Conservation (phyloP, 208 protist species). For the Leishmania mexicana region DNA sequence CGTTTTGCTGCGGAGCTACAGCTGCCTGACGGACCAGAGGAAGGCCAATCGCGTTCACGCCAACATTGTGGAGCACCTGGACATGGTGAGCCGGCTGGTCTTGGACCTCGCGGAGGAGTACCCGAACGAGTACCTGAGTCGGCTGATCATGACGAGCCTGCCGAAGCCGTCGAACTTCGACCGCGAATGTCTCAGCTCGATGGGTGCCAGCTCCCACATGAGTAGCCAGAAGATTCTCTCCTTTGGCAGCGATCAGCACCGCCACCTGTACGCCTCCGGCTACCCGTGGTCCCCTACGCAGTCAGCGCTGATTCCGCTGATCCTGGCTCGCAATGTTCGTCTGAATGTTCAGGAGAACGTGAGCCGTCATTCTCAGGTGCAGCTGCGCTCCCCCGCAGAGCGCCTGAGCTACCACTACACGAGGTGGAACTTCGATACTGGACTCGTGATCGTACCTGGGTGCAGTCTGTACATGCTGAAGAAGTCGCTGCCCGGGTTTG, state of each 20-base stretch:
- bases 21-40: conserved; percentile 9
- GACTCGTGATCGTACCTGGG: background rate
- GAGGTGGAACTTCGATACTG: background rate
- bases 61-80: conserved; percentile 23
- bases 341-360: conserved; percentile 2
- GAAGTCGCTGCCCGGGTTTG: conserved; percentile 2
- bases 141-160: background rate
- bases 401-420: conserved; percentile 3
- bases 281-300: background rate
- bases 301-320: conserved; percentile 7
- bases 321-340: background rate
- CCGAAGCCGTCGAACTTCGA: background rate
- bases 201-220: background rate
- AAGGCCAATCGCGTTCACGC: conserved; percentile 19
- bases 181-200: background rate
- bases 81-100: background rate
- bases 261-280: conserved; percentile 6
- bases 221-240: background rate
- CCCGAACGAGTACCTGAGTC: conserved; percentile 13
- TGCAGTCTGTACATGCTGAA: conserved; percentile 1
- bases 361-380: background rate
- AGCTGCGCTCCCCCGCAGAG: conserved; percentile 8
- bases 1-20: conserved; percentile 10
- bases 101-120: conserved; percentile 4
- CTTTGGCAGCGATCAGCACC: background rate